phyloP scores from a whole-genome alignment of 2,329 filamentous ascomycete species.

The Metarhizium anisopliae region DNA sequence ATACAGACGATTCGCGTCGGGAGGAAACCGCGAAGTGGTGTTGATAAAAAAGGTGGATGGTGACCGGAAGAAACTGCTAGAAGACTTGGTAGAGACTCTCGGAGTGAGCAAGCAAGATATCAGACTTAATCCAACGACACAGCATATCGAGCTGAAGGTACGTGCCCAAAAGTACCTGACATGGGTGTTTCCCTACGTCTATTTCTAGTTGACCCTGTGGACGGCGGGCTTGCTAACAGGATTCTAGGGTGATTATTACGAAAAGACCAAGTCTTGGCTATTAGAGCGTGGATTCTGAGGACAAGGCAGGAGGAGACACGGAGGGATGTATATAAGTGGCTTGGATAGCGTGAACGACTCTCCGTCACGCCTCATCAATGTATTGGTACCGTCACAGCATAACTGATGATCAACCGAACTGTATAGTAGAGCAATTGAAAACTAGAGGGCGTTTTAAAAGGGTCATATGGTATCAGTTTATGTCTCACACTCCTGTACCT shows the following conservation, averaged over 20 bases:
- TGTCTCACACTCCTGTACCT: constrained; percentile 12
- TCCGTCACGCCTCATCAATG: not conserved
- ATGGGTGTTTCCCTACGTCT: not conserved
- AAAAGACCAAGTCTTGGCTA: constrained; percentile 22
- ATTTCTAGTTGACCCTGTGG: not conserved
- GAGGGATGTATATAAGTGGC: not conserved
- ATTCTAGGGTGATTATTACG: constrained; percentile 24
- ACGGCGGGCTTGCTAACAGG: not conserved
- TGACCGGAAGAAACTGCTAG: constrained; percentile 51
- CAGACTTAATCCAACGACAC: constrained; percentile 50
- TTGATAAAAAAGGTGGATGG: constrained; percentile 73
- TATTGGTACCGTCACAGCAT: constrained; percentile 7
- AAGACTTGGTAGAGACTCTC: constrained; percentile 53
- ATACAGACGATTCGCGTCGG: constrained; percentile 65
- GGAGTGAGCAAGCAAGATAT: constrained; percentile 46
- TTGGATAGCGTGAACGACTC: not conserved
- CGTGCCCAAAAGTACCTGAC: constrained; percentile 10
- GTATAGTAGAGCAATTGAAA: constrained; percentile 9
- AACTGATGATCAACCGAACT: constrained; percentile 6
- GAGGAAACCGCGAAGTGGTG: constrained; percentile 68
- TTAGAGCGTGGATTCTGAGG: constrained; percentile 25
- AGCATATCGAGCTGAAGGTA: constrained; percentile 69
- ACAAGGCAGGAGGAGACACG: not conserved
- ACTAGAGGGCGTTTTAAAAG: not conserved
- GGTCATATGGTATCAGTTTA: constrained; percentile 15